Evolutionary conservation across 2,329 filamentous ascomycete species (phyloP).

Genomic region (Aciculosporium take): DNA sequence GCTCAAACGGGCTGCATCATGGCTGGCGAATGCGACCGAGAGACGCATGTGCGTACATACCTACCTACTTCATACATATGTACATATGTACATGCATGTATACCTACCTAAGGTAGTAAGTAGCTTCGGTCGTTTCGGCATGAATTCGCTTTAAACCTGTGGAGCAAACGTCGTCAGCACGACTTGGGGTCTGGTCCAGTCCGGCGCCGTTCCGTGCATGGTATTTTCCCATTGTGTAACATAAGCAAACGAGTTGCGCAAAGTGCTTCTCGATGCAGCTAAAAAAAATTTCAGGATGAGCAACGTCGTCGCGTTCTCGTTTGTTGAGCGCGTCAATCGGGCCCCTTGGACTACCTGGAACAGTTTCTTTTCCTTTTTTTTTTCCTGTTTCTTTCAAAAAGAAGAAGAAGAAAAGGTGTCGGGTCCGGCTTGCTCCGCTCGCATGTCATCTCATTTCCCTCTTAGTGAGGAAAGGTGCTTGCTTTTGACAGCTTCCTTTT

Average conservation of each 20-base stretch:
- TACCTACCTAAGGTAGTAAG: no score
- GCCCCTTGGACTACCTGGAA: no score
- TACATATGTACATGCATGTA: no score
- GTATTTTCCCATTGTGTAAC: neutral
- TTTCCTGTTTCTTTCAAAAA: neutral
- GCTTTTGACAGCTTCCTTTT: neutral
- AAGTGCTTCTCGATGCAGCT: neutral
- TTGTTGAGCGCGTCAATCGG: neutral
- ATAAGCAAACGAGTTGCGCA: neutral
- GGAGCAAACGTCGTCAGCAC: slow-evolving; percentile 2
- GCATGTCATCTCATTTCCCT: slow-evolving; percentile 1
- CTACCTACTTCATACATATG: no score
- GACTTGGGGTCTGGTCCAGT: neutral
- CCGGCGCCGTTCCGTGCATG: neutral
- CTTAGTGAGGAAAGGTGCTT: neutral
- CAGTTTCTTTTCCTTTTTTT: neutral
- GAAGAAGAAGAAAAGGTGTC: neutral
- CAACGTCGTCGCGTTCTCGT: neutral
- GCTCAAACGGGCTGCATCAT: neutral
- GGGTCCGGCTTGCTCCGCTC: slow-evolving; percentile 2
- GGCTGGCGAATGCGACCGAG: neutral
- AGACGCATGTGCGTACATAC: neutral
- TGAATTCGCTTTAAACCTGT: neutral
- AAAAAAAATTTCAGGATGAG: neutral
- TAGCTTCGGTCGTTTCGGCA: neutral